Evolutionary conservation across 495 filamentous ascomycete species (phyloP).

Genomic region (Trichoderma gamsii): DNA sequence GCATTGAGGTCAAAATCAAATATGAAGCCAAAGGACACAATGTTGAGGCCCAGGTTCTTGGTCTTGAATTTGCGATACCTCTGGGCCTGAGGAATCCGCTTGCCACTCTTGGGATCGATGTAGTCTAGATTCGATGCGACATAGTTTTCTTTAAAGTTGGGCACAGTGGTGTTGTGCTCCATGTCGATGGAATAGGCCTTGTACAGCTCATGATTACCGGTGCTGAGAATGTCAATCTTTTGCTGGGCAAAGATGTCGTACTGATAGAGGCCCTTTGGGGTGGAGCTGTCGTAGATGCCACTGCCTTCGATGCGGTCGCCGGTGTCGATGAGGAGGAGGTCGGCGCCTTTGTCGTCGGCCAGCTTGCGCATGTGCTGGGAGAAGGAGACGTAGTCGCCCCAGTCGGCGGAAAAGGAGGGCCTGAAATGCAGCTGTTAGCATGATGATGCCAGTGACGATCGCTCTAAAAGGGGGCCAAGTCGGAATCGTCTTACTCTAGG

Average conservation of each 20-base stretch:
- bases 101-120: constrained; percentile 59
- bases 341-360: constrained; percentile 70
- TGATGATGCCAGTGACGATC: background rate
- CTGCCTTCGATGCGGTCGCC: constrained; percentile 94
- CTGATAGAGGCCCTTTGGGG: constrained; percentile 80
- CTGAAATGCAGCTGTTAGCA: constrained; percentile 32
- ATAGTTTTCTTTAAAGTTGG: constrained; percentile 69
- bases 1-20: constrained; percentile 87
- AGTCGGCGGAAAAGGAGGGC: constrained; percentile 87
- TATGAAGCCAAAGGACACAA: constrained; percentile 86
- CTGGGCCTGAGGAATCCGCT: constrained; percentile 69
- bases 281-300: constrained; percentile 87
- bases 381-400: constrained; percentile 97
- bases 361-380: constrained; percentile 69
- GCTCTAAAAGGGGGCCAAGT: no score
- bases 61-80: constrained; percentile 85
- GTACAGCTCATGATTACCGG: constrained; percentile 96
- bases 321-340: constrained; percentile 86
- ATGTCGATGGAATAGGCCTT: constrained; percentile 64
- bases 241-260: constrained; percentile 80
- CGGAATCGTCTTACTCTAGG: constrained; percentile 55
- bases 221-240: constrained; percentile 75
- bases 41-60: constrained; percentile 73
- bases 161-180: constrained; percentile 72
- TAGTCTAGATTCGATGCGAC: constrained; percentile 92